These are phyloP conservation scores for Penicillium sp. DNA, from an alignment of 2,329 filamentous ascomycete species.

Conservation along the genomic window DNA sequence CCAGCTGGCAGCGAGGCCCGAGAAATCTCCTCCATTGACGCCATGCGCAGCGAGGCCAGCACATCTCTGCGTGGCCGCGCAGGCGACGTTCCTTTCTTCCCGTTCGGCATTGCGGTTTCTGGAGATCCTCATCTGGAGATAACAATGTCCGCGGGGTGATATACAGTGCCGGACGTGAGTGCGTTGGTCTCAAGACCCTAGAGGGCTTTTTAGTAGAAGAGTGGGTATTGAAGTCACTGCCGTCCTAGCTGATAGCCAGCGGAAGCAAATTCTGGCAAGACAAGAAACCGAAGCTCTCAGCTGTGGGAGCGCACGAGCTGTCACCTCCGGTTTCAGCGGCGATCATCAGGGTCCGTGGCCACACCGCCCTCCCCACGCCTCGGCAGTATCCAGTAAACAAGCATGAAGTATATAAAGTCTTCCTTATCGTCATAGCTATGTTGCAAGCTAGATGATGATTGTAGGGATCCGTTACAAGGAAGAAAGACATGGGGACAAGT, in stretches of 20 bases:
- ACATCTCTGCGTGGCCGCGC: conserved; percentile 54
- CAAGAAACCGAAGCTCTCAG: not conserved
- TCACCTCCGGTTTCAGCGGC: conserved; percentile 7
- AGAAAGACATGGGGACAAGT: not conserved
- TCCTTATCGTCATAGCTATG: not conserved
- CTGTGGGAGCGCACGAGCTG: conserved; percentile 3
- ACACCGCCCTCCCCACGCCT: conserved; percentile 6
- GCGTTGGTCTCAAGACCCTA: not conserved
- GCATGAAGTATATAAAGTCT: not conserved
- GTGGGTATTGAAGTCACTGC: not conserved
- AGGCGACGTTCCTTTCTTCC: conserved; percentile 46
- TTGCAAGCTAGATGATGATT: not conserved
- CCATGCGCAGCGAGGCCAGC: conserved; percentile 74
- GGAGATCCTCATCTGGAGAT: conserved; percentile 31
- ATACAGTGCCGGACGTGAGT: not conserved
- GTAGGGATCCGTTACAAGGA: no score
- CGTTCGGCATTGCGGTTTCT: conserved; percentile 48
- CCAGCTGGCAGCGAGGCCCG: conserved; percentile 82
- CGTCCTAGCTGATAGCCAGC: not conserved
- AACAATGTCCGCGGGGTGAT: conserved; percentile 6
- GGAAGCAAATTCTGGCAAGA: not conserved
- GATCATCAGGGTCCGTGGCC: conserved; percentile 10
- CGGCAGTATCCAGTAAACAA: conserved; percentile 1
- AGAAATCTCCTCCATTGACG: conserved; percentile 71
- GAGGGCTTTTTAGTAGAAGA: not conserved